Percentiles rank a stretch among this genome's conserved stretches.
These are phyloP conservation scores for Phytophthora hybrid DNA, from an alignment of 352 stramenopile species.

Conservation along the genomic window DNA sequence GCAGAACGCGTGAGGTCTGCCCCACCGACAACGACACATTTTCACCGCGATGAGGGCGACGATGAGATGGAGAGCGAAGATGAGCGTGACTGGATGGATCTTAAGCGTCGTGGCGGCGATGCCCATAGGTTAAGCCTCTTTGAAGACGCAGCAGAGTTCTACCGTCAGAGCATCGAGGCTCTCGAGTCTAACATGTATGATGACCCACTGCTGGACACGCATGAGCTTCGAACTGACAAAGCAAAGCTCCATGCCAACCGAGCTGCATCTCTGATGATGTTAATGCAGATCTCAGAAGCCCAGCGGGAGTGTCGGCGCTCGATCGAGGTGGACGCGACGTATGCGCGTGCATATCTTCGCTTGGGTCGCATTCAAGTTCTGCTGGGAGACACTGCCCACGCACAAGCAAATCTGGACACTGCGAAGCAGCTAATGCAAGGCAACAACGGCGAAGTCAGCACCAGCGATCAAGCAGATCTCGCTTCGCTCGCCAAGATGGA, in stretches of 20 bases:
- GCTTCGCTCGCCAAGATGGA: conserved; percentile 67
- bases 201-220: conserved; percentile 43
- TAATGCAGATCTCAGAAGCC: conserved; percentile 75
- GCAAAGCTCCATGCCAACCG: conserved; percentile 85
- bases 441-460: conserved; percentile 16
- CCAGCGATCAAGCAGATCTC: conserved; percentile 49
- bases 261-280: conserved; percentile 82
- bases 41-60: conserved; percentile 23
- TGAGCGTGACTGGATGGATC: conserved; percentile 62
- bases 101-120: conserved; percentile 65
- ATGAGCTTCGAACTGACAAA: conserved; percentile 70
- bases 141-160: conserved; percentile 64
- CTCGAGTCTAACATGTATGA: conserved; percentile 53
- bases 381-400: conserved; percentile 61
- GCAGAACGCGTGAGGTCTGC: conserved; percentile 29
- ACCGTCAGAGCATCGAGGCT: conserved; percentile 61
- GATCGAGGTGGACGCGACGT: conserved; percentile 71
- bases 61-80: conserved; percentile 45
- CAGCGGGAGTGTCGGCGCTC: conserved; percentile 71
- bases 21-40: conserved; percentile 4
- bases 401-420: conserved; percentile 58
- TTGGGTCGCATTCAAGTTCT: conserved; percentile 76
- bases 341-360: conserved; percentile 79
- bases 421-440: conserved; percentile 55
- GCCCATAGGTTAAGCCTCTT: conserved; percentile 57